phyloP scores from a whole-genome alignment of 345 rosid genomes.

The Salix viminalis region DNA sequence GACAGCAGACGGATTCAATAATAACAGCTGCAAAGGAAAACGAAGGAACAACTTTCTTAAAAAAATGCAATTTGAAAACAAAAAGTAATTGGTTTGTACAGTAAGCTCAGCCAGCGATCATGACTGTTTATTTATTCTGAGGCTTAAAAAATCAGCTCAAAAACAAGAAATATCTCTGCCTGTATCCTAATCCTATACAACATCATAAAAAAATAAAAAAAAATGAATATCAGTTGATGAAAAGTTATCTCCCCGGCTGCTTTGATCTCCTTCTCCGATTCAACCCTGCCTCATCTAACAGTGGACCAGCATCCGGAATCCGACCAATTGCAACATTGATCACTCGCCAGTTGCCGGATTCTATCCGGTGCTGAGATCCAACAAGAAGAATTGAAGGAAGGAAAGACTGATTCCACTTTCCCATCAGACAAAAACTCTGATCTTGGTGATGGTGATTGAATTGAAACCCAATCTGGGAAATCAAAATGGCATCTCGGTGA shows the following conservation, averaged over 20 bases:
- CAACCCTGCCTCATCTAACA: constrained; percentile 13
- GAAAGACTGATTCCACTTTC: constrained; percentile 1
- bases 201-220: background rate
- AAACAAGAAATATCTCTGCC: background rate
- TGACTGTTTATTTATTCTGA: background rate
- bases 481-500: constrained; percentile 23
- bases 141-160: background rate
- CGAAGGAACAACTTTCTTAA: too few species aligned
- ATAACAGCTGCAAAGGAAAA: too few species aligned
- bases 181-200: background rate
- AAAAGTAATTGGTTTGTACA: background rate
- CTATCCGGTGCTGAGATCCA: constrained; percentile 7
- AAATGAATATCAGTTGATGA: background rate
- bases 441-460: constrained; percentile 11
- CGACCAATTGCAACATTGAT: constrained; percentile 10
- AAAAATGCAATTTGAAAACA: too few species aligned
- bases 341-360: constrained; percentile 17
- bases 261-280: background rate
- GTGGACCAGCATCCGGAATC: constrained; percentile 10
- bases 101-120: background rate
- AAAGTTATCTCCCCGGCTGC: background rate
- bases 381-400: background rate
- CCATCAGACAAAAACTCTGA: constrained; percentile 4
- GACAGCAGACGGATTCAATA: background rate
- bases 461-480: constrained; percentile 14